These are phyloP conservation scores for Nakazawaea molendinolei DNA, from an alignment of 805 yeast species.

Conservation along the genomic window DNA sequence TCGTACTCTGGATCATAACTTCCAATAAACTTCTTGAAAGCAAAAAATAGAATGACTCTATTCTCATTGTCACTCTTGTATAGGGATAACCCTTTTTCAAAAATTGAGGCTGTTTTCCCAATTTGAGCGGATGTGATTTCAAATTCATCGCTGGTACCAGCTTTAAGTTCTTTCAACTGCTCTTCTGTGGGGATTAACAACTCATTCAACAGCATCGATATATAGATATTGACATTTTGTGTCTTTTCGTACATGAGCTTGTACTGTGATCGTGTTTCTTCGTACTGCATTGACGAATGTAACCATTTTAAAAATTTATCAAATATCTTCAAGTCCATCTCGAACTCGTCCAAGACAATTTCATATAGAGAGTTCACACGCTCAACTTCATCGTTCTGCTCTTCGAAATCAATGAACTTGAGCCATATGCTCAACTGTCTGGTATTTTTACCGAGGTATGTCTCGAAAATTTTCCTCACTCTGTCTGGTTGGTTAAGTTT, in stretches of 20 bases:
- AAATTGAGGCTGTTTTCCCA: conserved; percentile 45
- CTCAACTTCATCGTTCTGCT: conserved; percentile 56
- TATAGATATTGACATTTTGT: conserved; percentile 42
- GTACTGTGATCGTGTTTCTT: conserved; percentile 41
- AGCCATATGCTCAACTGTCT: conserved; percentile 42
- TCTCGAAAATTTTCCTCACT: conserved; percentile 66
- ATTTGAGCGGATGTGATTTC: conserved; percentile 38
- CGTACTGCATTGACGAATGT: conserved; percentile 31
- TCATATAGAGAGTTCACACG: conserved; percentile 61
- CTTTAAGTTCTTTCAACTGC: conserved; percentile 34
- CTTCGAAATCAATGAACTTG: conserved; percentile 64
- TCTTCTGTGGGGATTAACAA: conserved; percentile 51
- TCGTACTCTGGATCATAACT: conserved; percentile 46
- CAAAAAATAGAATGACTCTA: conserved; percentile 49
- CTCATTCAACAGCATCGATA: conserved; percentile 67
- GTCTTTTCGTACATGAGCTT: conserved; percentile 21
- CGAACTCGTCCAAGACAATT: conserved; percentile 33
- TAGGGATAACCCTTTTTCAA: conserved; percentile 42
- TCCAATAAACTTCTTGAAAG: conserved; percentile 59
- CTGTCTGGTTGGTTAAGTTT: conserved; percentile 74
- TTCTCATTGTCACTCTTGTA: conserved; percentile 37
- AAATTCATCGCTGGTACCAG: conserved; percentile 30
- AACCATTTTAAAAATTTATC: conserved; percentile 13
- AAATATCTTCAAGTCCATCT: conserved; percentile 13
- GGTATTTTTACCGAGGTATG: conserved; percentile 47